These are phyloP conservation scores for Schizophyllum amplum DNA, from an alignment of 1,284 basidiomycete species.

Conservation along the genomic window DNA sequence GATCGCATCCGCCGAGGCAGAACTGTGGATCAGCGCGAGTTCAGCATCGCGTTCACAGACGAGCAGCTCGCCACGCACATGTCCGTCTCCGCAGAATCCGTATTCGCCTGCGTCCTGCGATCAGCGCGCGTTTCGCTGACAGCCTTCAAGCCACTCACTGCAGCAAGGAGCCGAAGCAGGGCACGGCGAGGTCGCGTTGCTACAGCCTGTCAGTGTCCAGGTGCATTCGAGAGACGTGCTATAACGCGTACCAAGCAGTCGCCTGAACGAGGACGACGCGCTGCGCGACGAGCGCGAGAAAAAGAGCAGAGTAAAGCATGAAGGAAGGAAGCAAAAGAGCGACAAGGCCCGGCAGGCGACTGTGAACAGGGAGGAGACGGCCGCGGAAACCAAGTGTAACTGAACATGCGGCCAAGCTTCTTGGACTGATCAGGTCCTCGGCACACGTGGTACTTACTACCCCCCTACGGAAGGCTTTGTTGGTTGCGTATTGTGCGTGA, in stretches of 20 bases:
- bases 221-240: neutral
- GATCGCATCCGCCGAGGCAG: slow-evolving; percentile 79
- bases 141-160: slow-evolving; percentile 32
- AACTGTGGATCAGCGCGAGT: slow-evolving; percentile 40
- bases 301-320: neutral
- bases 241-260: slow-evolving; percentile 9
- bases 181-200: slow-evolving; percentile 49
- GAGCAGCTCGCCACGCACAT: slow-evolving; percentile 14
- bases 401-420: neutral
- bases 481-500: too few relatives aligned
- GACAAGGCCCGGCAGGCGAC: neutral
- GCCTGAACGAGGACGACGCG: slow-evolving; percentile 9
- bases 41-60: slow-evolving; percentile 3
- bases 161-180: slow-evolving; percentile 60
- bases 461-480: too few relatives aligned
- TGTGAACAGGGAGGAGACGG: neutral
- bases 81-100: slow-evolving; percentile 62
- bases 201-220: slow-evolving; percentile 15
- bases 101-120: slow-evolving; percentile 42
- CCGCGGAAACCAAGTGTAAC: neutral
- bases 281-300: slow-evolving; percentile 10
- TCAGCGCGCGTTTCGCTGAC: neutral
- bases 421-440: neutral
- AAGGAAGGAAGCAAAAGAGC: neutral
- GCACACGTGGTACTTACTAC: too few relatives aligned